Percentiles rank a stretch among this genome's conserved stretches.
Conservation (phyloP, 2,329 filamentous ascomycete species). For the Cercospora beticola region DNA sequence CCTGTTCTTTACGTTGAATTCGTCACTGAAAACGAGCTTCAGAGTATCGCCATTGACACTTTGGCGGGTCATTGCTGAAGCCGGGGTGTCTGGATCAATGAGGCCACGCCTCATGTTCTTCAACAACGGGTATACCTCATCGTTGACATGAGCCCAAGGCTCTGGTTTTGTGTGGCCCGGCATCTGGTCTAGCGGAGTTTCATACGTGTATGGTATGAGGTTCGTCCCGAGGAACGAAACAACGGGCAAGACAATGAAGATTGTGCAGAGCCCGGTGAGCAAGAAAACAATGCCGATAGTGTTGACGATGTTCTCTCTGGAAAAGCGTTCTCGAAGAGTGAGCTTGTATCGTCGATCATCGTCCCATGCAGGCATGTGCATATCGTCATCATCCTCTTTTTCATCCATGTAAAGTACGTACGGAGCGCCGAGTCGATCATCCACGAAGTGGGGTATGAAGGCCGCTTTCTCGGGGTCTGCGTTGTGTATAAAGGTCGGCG, state of each 20-base stretch:
- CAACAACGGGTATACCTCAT: conserved; percentile 49
- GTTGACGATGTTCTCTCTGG: conserved; percentile 45
- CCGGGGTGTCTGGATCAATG: conserved; percentile 55
- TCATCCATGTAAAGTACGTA: conserved; percentile 53
- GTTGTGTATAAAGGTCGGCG: conserved; percentile 34
- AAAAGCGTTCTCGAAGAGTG: conserved; percentile 48
- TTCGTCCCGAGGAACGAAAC: conserved; percentile 48
- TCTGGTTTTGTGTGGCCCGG: conserved; percentile 32
- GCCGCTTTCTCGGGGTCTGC: conserved; percentile 38
- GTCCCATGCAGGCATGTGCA: conserved; percentile 55
- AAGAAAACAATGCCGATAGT: conserved; percentile 48
- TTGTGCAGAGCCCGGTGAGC: conserved; percentile 48
- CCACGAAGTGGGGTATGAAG: conserved; percentile 42
- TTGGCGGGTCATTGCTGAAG: conserved; percentile 45
- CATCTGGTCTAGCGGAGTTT: conserved; percentile 45
- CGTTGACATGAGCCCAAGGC: conserved; percentile 51
- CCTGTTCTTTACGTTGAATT: conserved; percentile 54
- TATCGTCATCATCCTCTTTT: conserved; percentile 54
- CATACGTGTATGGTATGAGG: conserved; percentile 42
- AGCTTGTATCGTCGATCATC: conserved; percentile 49
- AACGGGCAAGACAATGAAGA: conserved; percentile 55
- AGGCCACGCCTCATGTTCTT: conserved; percentile 50
- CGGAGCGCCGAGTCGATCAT: conserved; percentile 50
- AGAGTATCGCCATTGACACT: conserved; percentile 49
- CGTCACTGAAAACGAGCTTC: conserved; percentile 57